phyloP scores from a whole-genome alignment of 2,329 filamentous ascomycete species.

The Apiospora hydei region DNA sequence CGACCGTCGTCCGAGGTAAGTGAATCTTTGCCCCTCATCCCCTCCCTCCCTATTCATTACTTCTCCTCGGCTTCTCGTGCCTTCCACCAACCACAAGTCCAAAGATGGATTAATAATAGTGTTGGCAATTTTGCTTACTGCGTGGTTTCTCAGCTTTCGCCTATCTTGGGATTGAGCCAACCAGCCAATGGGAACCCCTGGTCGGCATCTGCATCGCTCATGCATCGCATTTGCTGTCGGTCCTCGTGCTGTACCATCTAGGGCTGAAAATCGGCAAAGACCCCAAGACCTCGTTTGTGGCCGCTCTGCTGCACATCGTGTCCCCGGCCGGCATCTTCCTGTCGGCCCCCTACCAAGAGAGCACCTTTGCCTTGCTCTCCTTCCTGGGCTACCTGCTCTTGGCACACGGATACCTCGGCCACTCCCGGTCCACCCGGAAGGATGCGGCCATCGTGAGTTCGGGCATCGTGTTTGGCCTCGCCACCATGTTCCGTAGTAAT shows the following conservation, averaged over 20 bases:
- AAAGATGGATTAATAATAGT: too few species aligned
- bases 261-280: constrained; percentile 62
- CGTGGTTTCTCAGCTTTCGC: constrained; percentile 33
- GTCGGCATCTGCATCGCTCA: constrained; percentile 74
- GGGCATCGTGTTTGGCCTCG: constrained; percentile 73
- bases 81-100: neutral
- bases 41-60: too few species aligned
- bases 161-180: constrained; percentile 34
- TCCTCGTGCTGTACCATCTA: constrained; percentile 74
- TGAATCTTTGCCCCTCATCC: neutral
- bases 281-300: constrained; percentile 67
- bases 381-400: constrained; percentile 78
- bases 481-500: constrained; percentile 82
- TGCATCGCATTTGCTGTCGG: constrained; percentile 77
- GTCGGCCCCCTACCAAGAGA: constrained; percentile 85
- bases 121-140: neutral
- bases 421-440: constrained; percentile 40
- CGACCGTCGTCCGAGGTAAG: constrained; percentile 45
- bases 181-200: constrained; percentile 49
- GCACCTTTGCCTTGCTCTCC: constrained; percentile 78
- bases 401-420: constrained; percentile 53
- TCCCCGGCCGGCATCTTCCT: constrained; percentile 91
- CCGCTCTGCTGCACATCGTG: constrained; percentile 79
- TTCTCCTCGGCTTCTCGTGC: neutral
- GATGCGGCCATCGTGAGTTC: constrained; percentile 65